Conservation (phyloP, 139 green algal genomes). For the Microglena sp. region DNA sequence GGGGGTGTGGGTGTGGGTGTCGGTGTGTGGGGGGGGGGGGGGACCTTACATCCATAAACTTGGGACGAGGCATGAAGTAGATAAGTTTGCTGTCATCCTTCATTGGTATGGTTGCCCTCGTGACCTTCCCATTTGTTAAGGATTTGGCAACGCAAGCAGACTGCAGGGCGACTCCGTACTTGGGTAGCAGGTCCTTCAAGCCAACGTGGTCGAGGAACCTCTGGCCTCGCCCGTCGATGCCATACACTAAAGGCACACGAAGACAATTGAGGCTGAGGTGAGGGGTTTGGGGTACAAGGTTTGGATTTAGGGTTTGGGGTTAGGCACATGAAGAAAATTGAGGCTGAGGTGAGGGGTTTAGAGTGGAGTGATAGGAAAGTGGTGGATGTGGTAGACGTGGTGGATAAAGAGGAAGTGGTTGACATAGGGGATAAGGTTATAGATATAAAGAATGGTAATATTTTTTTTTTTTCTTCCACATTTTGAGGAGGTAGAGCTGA, state of each 20-base stretch:
- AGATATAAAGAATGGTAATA: background rate
- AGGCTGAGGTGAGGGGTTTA: background rate
- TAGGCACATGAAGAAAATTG: too few species aligned
- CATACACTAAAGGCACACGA: constrained; percentile 1
- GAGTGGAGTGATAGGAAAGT: background rate
- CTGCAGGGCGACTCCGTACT: too few species aligned
- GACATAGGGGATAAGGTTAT: background rate
- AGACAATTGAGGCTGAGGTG: background rate
- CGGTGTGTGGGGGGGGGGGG: background rate
- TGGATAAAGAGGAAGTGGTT: background rate
- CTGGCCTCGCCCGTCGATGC: too few species aligned
- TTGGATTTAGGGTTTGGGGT: background rate
- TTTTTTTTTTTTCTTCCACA: too few species aligned
- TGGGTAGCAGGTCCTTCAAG: too few species aligned
- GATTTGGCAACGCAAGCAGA: too few species aligned
- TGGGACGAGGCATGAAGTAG: background rate
- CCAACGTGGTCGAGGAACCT: too few species aligned
- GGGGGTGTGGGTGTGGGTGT: background rate
- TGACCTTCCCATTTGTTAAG: too few species aligned
- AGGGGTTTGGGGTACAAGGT: background rate
- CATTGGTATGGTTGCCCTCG: too few species aligned
- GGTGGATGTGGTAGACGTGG: background rate
- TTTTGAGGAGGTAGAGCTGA: too few species aligned
- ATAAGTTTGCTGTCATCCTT: too few species aligned
- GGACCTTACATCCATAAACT: background rate